Percentiles rank a stretch among this genome's conserved stretches.
Conservation (phyloP, 257 asterid genomes). For the Fraxinus anomala region DNA sequence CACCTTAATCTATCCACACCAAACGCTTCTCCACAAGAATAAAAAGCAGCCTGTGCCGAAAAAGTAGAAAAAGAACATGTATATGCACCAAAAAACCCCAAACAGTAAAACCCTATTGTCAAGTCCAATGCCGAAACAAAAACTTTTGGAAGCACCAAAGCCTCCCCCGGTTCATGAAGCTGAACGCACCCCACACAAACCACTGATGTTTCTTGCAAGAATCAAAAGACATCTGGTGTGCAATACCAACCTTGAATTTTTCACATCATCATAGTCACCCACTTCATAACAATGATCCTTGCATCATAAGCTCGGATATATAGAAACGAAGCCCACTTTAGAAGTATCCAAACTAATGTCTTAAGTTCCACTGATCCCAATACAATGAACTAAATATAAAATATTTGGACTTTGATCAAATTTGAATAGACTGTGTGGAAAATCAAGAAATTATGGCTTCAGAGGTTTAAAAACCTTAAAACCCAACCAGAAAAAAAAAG, state of each 20-base stretch:
- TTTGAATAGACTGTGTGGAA: not conserved
- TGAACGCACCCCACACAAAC: constrained; percentile 61
- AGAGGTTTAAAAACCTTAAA: not conserved
- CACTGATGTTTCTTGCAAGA: constrained; percentile 66
- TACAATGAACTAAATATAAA: not conserved
- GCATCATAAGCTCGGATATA: not conserved
- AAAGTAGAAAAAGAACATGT: constrained; percentile 7
- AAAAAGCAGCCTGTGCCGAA: not conserved
- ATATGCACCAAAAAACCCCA: constrained; percentile 28
- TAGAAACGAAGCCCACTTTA: not conserved
- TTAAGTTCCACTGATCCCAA: not conserved
- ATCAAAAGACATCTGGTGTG: constrained; percentile 90
- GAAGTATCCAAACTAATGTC: not conserved
- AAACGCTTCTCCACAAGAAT: constrained; percentile 22
- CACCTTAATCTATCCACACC: constrained; percentile 25
- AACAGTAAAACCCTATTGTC: constrained; percentile 36
- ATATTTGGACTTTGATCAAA: not conserved
- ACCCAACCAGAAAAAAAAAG: not conserved
- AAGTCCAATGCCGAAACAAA: constrained; percentile 87
- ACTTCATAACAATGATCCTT: not conserved
- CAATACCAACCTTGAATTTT: constrained; percentile 49
- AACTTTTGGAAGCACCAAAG: constrained; percentile 61
- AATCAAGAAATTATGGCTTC: not conserved
- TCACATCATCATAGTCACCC: constrained; percentile 33
- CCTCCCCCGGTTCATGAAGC: constrained; percentile 77